Evolutionary conservation across 2,329 filamentous ascomycete species (phyloP).

Genomic region (Aspergillus tamarii): DNA sequence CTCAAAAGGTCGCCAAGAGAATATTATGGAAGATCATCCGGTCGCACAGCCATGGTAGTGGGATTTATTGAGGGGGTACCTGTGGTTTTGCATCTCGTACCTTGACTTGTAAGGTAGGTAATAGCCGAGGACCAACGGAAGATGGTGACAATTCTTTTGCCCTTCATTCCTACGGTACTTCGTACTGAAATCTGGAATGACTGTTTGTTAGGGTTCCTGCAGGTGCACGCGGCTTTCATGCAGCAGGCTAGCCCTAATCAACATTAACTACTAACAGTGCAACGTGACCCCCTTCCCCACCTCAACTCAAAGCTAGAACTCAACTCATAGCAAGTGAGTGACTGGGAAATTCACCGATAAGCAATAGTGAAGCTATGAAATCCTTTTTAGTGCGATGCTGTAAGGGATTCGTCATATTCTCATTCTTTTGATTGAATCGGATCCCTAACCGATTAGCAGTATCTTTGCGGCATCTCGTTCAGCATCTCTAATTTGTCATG

Average conservation of each 20-base stretch:
- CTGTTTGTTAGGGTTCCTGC: neutral
- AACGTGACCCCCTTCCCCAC: neutral
- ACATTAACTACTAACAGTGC: neutral
- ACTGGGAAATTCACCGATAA: neutral
- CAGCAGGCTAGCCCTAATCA: neutral
- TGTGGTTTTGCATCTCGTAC: neutral
- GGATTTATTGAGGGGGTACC: neutral
- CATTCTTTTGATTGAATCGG: neutral
- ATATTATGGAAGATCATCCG: neutral
- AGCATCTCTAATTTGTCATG: neutral
- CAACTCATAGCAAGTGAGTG: no score
- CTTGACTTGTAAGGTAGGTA: neutral
- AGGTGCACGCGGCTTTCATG: neutral
- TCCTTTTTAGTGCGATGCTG: neutral
- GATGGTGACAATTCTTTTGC: neutral
- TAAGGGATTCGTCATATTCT: neutral
- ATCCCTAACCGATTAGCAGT: neutral
- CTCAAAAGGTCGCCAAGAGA: neutral
- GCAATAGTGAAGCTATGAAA: neutral
- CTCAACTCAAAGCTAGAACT: no score
- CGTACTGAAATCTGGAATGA: no score
- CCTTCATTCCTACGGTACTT: no score
- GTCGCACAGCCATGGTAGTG: neutral
- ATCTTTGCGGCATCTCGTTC: neutral
- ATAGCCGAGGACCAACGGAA: neutral